phyloP scores from a whole-genome alignment of 306 rosid species.

The Casuarina cunninghamiana region DNA sequence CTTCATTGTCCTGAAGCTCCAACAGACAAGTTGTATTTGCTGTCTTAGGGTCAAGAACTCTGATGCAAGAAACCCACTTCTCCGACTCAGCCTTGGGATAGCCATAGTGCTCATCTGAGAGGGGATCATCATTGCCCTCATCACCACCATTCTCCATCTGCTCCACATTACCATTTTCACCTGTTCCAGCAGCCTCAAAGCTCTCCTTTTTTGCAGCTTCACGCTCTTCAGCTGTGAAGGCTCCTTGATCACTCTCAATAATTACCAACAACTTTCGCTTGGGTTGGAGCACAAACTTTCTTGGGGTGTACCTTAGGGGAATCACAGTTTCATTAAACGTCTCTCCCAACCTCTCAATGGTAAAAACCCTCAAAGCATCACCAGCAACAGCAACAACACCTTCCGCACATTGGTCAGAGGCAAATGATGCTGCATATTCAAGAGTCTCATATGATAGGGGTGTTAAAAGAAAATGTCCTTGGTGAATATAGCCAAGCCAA shows the following conservation, averaged over 20 bases:
- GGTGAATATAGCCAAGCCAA: conserved; percentile 98
- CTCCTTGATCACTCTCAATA: conserved; percentile 96
- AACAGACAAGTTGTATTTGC: conserved; percentile 83
- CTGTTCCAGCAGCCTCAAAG: conserved; percentile 74
- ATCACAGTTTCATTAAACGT: conserved; percentile 92
- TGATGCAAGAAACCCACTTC: conserved; percentile 94
- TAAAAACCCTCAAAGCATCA: conserved; percentile 83
- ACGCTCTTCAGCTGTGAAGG: conserved; percentile 87
- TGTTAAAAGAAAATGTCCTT: conserved; percentile 91
- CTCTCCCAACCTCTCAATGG: conserved; percentile 94
- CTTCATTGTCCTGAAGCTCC: conserved; percentile 97
- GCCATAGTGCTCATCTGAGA: conserved; percentile 91
- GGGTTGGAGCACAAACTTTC: conserved; percentile 91
- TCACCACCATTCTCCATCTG: conserved; percentile 96
- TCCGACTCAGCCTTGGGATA: conserved; percentile 92
- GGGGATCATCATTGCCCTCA: conserved; percentile 76
- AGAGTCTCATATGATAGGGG: conserved; percentile 97
- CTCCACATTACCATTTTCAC: conserved; percentile 70
- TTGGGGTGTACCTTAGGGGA: conserved; percentile 97
- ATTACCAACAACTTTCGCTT: conserved; percentile 76
- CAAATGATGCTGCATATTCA: conserved; percentile 91
- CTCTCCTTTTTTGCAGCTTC: conserved; percentile 88
- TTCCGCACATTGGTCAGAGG: conserved; percentile 94
- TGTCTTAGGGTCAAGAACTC: conserved; percentile 91
- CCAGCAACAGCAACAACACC: conserved; percentile 97